phyloP scores from a whole-genome alignment of 352 stramenopile genomes.

The Phytophthora rubi region DNA sequence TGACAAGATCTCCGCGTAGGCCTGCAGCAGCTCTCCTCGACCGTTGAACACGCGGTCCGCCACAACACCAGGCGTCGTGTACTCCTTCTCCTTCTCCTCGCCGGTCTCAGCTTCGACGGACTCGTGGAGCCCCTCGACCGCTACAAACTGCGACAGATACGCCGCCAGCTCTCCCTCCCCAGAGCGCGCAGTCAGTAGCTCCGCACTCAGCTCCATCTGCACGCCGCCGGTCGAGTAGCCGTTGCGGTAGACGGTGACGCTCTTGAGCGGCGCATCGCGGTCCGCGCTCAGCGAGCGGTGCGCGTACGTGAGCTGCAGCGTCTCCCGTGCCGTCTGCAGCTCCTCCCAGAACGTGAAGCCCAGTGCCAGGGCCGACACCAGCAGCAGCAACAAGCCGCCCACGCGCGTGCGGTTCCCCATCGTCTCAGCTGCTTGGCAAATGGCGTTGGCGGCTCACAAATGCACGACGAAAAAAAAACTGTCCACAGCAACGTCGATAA shows the following conservation, averaged over 20 bases:
- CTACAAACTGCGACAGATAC: conserved; percentile 85
- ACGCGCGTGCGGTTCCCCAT: conserved; percentile 66
- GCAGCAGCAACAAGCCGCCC: conserved; percentile 46
- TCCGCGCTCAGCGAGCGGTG: conserved; percentile 57
- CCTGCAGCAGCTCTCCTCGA: conserved; percentile 53
- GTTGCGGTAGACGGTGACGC: conserved; percentile 82
- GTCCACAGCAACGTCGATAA: not conserved
- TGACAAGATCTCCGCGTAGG: conserved; percentile 58
- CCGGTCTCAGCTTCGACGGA: conserved; percentile 14
- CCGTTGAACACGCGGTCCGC: conserved; percentile 82
- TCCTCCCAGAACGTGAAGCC: conserved; percentile 62
- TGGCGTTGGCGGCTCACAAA: conserved; percentile 27
- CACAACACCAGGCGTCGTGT: conserved; percentile 39
- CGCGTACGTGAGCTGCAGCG: conserved; percentile 70
- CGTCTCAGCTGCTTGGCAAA: conserved; percentile 16
- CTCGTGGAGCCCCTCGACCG: conserved; percentile 59
- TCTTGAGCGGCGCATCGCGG: conserved; percentile 52
- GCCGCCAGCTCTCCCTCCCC: conserved; percentile 62
- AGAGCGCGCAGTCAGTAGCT: conserved; percentile 59
- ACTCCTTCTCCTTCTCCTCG: conserved; percentile 29
- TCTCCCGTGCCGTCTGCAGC: conserved; percentile 47
- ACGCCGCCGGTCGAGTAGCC: conserved; percentile 80
- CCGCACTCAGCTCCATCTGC: conserved; percentile 67
- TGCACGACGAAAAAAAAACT: conserved; percentile 19
- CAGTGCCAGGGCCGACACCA: conserved; percentile 44